phyloP scores from a whole-genome alignment of 345 rosid species.

The Leavenworthia alabamica region DNA sequence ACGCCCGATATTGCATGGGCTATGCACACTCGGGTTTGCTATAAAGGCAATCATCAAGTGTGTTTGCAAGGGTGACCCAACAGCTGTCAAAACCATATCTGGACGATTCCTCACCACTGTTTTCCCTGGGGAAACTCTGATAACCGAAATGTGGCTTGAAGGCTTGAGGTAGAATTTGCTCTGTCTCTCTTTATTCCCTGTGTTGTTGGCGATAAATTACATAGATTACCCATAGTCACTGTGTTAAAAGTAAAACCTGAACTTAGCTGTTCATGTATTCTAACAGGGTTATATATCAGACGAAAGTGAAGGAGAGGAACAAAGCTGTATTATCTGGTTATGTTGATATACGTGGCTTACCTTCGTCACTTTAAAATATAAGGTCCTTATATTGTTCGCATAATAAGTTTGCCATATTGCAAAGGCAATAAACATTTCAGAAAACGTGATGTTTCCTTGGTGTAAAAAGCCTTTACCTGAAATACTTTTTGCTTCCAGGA shows the following conservation, averaged over 20 bases:
- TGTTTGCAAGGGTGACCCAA: conserved; percentile 64
- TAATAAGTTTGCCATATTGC: neutral
- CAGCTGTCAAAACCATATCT: conserved; percentile 49
- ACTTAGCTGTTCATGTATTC: conserved; percentile 14
- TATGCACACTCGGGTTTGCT: conserved; percentile 79
- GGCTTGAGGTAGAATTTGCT: conserved; percentile 48
- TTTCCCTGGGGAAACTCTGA: conserved; percentile 75
- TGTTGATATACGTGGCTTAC: conserved; percentile 44
- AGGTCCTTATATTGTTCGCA: neutral
- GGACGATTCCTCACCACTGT: conserved; percentile 75
- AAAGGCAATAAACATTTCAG: neutral
- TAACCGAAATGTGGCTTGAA: conserved; percentile 83
- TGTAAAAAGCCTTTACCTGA: neutral
- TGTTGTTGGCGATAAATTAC: neutral
- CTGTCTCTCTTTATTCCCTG: neutral
- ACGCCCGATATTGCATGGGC: conserved; percentile 80
- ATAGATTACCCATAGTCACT: neutral
- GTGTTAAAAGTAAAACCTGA: neutral
- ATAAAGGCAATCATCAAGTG: conserved; percentile 72
- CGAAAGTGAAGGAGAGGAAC: conserved; percentile 60
- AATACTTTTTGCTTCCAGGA: neutral
- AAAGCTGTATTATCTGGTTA: conserved; percentile 59
- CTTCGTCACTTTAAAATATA: conserved; percentile 40
- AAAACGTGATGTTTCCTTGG: neutral
- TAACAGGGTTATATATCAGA: conserved; percentile 70